phyloP scores from a whole-genome alignment of 1,284 basidiomycete genomes.

The Malassezia psittaci region DNA sequence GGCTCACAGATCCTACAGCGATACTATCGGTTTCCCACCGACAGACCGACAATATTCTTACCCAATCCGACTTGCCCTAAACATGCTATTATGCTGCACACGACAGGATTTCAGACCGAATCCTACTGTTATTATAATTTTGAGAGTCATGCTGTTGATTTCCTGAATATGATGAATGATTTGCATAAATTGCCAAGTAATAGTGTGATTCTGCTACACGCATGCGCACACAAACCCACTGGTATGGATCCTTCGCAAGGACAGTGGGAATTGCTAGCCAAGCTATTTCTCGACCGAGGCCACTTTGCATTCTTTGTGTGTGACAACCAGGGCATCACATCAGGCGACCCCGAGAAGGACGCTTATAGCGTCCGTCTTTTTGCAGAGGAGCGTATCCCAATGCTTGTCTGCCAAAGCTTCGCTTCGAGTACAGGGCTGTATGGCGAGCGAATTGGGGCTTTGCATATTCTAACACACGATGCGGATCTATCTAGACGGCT shows the following conservation, averaged over 20 bases:
- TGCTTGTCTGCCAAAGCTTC: conserved; percentile 89
- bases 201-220: conserved; percentile 80
- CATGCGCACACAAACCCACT: conserved; percentile 91
- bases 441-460: conserved; percentile 64
- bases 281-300: conserved; percentile 62
- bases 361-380: conserved; percentile 92
- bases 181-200: conserved; percentile 55
- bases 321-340: conserved; percentile 86
- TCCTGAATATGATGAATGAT: conserved; percentile 61
- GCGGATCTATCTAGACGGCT: conserved; percentile 30
- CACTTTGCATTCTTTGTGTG: conserved; percentile 91
- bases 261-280: conserved; percentile 75
- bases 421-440: conserved; percentile 94
- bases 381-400: conserved; percentile 60
- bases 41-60: conserved; percentile 57
- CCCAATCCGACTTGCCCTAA: conserved; percentile 93
- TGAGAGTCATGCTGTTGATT: conserved; percentile 77
- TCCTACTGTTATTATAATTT: conserved; percentile 84
- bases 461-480: conserved; percentile 47
- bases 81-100: conserved; percentile 77
- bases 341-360: conserved; percentile 75
- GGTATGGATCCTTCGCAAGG: conserved; percentile 78
- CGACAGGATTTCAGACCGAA: conserved; percentile 67
- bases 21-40: conserved; percentile 59
- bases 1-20: conserved; percentile 76